Evolutionary conservation across 768 basidiomycete species (phyloP).

Genomic region (Leccinum fibrillosum): DNA sequence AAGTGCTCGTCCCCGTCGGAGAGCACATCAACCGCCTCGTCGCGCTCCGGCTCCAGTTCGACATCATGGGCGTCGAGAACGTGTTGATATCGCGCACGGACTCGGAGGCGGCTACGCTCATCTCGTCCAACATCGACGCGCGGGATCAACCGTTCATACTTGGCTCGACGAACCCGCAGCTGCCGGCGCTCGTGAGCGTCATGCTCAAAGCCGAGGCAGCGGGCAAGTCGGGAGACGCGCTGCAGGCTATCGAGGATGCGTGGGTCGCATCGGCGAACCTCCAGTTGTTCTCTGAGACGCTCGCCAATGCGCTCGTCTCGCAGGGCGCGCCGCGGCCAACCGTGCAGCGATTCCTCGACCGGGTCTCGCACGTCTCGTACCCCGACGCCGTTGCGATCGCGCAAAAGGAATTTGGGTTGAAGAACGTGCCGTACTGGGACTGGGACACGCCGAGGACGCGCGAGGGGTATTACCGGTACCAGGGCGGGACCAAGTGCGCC

Average conservation of each 20-base stretch:
- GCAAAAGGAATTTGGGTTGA: slow-evolving; percentile 73
- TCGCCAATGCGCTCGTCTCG: slow-evolving; percentile 64
- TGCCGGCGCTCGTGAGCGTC: slow-evolving; percentile 68
- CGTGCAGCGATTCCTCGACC: slow-evolving; percentile 60
- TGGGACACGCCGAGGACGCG: slow-evolving; percentile 94
- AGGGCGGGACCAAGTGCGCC: slow-evolving; percentile 94
- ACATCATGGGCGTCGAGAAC: slow-evolving; percentile 98
- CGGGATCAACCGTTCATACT: slow-evolving; percentile 98
- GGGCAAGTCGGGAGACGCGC: slow-evolving; percentile 73
- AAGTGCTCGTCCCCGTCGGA: slow-evolving; percentile 94
- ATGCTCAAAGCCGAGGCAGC: slow-evolving; percentile 83
- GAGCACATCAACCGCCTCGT: slow-evolving; percentile 99
- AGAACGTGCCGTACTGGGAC: slow-evolving; percentile 79
- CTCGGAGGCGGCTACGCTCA: slow-evolving; percentile 95
- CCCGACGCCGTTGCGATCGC: slow-evolving; percentile 71
- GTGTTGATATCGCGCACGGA: slow-evolving; percentile 92
- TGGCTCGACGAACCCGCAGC: slow-evolving; percentile 75
- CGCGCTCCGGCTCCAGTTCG: slow-evolving; percentile 95
- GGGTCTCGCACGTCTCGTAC: slow-evolving; percentile 67
- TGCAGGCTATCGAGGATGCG: slow-evolving; percentile 86
- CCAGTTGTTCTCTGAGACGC: slow-evolving; percentile 69
- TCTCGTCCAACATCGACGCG: slow-evolving; percentile 94
- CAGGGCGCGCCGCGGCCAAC: slow-evolving; percentile 49
- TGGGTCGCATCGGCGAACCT: slow-evolving; percentile 82
- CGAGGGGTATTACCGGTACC: slow-evolving; percentile 96